A percentile compares a stretch with the other conserved stretches of the same genome.
phyloP scores from a whole-genome alignment of 768 basidiomycete species.

The Brasilioporus rufonigricans region DNA sequence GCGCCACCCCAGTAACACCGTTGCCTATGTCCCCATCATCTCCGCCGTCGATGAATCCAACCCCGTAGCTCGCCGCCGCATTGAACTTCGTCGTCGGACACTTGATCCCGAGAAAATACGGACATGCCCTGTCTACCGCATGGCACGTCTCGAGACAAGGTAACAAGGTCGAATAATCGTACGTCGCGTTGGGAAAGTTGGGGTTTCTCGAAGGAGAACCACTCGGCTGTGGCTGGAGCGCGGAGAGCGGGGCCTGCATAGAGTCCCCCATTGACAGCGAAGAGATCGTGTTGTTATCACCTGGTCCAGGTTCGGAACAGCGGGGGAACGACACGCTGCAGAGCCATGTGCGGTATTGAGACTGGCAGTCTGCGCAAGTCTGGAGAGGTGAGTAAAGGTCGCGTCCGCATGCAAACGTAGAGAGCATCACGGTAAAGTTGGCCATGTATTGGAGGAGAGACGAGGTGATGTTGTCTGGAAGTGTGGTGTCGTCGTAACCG shows the following conservation, averaged over 20 bases:
- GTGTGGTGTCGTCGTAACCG: constrained; percentile 47
- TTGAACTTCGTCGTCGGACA: constrained; percentile 66
- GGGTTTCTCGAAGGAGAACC: constrained; percentile 43
- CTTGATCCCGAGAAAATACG: constrained; percentile 63
- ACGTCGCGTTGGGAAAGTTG: constrained; percentile 43
- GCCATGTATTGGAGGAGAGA: constrained; percentile 58
- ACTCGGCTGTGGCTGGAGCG: constrained; percentile 45
- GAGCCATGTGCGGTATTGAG: constrained; percentile 73
- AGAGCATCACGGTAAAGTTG: constrained; percentile 73
- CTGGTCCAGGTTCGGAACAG: constrained; percentile 54
- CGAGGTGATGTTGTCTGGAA: constrained; percentile 47
- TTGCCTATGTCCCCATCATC: constrained; percentile 41
- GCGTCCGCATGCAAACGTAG: constrained; percentile 74
- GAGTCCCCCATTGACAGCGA: constrained; percentile 14
- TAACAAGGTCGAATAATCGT: constrained; percentile 57
- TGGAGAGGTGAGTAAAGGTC: constrained; percentile 79
- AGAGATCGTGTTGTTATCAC: constrained; percentile 10
- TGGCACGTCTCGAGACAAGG: constrained; percentile 83
- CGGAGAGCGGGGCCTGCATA: constrained; percentile 43
- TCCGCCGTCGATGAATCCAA: constrained; percentile 66
- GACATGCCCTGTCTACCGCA: constrained; percentile 73
- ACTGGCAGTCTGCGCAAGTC: constrained; percentile 72
- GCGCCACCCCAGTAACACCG: constrained; percentile 52
- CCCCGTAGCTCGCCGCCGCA: constrained; percentile 67
- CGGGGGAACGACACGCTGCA: constrained; percentile 74